Evolutionary conservation across 2,329 filamentous ascomycete genomes (phyloP).

Genomic region (Apiospora arundinis): DNA sequence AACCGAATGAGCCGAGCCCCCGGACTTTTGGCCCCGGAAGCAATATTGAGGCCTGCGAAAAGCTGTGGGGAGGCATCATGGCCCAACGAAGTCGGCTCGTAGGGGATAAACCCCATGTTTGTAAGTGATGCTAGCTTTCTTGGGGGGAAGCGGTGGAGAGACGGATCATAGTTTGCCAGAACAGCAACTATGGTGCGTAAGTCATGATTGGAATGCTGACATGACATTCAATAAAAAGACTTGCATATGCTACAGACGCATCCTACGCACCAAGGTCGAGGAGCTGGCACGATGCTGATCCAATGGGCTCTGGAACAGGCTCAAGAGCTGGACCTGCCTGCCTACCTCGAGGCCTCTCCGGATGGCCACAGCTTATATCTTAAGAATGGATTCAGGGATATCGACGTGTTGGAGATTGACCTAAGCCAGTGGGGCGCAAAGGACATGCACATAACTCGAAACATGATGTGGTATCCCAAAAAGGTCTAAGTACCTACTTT

Average conservation of each 20-base stretch:
- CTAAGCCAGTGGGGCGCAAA: conserved; percentile 40
- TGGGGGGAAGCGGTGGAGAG: no score
- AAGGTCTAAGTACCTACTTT: background rate
- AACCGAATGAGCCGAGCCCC: conserved; percentile 29
- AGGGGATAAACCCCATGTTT: conserved; percentile 34
- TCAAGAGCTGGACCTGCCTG: conserved; percentile 40
- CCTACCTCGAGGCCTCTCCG: conserved; percentile 46
- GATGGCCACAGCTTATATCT: conserved; percentile 45
- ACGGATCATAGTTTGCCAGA: no score
- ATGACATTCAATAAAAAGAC: conserved; percentile 35
- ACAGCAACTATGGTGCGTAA: background rate
- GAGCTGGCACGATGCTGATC: conserved; percentile 47
- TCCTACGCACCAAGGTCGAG: conserved; percentile 48
- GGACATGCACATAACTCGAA: conserved; percentile 32
- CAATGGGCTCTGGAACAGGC: conserved; percentile 46
- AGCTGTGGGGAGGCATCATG: conserved; percentile 37
- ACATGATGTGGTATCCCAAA: conserved; percentile 35
- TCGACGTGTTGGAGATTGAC: conserved; percentile 37
- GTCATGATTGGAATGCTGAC: background rate
- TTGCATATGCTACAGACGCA: conserved; percentile 47
- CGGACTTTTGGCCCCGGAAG: conserved; percentile 34
- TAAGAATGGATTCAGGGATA: conserved; percentile 48
- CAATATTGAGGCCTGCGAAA: conserved; percentile 41
- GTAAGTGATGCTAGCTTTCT: conserved; percentile 31
- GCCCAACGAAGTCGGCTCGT: conserved; percentile 29